Evolutionary conservation across 768 basidiomycete genomes (phyloP).

Genomic region (Mycena albidolilacea): DNA sequence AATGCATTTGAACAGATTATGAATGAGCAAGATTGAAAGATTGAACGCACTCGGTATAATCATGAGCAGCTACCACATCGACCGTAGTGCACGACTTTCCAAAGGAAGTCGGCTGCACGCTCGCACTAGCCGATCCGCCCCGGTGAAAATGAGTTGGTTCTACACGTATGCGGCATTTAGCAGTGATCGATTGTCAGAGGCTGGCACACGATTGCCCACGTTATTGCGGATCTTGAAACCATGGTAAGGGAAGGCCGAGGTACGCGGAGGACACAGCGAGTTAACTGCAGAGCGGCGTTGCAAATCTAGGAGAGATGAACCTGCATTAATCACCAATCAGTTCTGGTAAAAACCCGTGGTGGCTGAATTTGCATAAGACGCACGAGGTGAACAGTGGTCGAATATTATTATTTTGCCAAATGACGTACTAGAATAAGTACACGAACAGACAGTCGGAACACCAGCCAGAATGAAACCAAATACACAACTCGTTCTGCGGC

Average conservation of each 20-base stretch:
- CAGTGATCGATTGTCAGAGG: conserved; percentile 15
- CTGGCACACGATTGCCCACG: conserved; percentile 39
- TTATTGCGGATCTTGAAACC: conserved; percentile 42
- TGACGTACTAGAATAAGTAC: too few species aligned
- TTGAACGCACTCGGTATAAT: conserved; percentile 47
- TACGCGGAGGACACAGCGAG: background rate
- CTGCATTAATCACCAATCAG: background rate
- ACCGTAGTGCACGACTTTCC: conserved; percentile 43
- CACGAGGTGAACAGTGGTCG: background rate
- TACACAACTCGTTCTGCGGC: conserved; percentile 52
- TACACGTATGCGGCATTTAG: background rate
- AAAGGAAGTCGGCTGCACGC: conserved; percentile 44
- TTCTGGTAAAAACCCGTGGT: too few species aligned
- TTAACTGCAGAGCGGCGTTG: conserved; percentile 41
- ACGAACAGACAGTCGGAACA: too few species aligned
- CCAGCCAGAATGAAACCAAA: background rate
- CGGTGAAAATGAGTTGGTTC: conserved; percentile 46
- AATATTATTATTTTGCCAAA: background rate
- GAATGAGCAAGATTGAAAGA: background rate
- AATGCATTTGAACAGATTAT: background rate
- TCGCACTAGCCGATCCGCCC: conserved; percentile 43
- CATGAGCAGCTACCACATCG: conserved; percentile 55
- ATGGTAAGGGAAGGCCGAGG: background rate
- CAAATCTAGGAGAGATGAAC: conserved; percentile 41
- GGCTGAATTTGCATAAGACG: background rate